Conservation (phyloP, 192 early-diverging fungal genomes). For the Backusella australiensis region DNA sequence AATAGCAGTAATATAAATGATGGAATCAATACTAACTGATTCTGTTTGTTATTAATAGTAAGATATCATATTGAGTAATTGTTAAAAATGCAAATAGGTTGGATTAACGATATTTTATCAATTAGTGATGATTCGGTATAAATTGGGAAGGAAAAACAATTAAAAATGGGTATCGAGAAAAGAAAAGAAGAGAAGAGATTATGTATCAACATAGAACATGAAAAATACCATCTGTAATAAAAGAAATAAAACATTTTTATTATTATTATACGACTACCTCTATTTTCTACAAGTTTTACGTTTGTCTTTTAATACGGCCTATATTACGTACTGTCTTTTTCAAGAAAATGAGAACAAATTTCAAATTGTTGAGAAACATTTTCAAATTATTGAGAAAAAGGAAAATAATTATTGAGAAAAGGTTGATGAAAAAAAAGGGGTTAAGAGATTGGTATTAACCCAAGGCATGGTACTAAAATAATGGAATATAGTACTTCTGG, state of each 20-base stretch:
- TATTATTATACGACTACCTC: not conserved
- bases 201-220: not conserved
- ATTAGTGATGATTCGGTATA: constrained; percentile 1
- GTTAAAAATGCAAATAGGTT: not conserved
- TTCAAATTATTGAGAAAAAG: too few relatives aligned
- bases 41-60: not conserved
- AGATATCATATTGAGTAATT: not conserved
- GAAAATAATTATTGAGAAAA: too few relatives aligned
- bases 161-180: not conserved
- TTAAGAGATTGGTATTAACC: too few relatives aligned
- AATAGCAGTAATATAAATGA: not conserved
- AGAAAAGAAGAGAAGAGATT: not conserved
- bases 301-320: not conserved
- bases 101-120: not conserved
- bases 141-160: not conserved
- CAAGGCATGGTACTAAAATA: too few relatives aligned
- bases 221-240: not conserved
- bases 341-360: too few relatives aligned
- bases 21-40: not conserved
- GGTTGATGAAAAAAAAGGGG: too few relatives aligned
- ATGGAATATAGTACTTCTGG: too few relatives aligned
- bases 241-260: not conserved
- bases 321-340: too few relatives aligned
- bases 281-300: not conserved
- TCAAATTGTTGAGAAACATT: too few relatives aligned